These are phyloP conservation scores for Zizania latifolia DNA, from an alignment of 176 grass and related monocot species.

Conservation along the genomic window DNA sequence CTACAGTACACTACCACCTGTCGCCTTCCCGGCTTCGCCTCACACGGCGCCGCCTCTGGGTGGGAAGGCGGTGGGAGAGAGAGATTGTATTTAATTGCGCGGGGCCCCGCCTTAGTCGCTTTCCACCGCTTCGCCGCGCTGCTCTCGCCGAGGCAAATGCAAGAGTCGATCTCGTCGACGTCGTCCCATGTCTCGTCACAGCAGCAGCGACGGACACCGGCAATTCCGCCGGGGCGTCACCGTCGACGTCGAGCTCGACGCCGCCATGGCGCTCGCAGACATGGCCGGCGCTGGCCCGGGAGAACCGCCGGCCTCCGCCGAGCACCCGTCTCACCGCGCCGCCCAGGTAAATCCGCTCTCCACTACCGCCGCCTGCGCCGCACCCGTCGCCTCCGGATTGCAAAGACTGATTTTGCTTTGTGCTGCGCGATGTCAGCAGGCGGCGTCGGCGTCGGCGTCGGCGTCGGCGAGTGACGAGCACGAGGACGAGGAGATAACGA, in stretches of 20 bases:
- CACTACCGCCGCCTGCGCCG: no score
- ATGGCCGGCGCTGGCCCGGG: conserved; percentile 30
- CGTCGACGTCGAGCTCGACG: conserved; percentile 72
- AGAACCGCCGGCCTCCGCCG: not conserved
- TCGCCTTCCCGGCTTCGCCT: not conserved
- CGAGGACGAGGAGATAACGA: conserved; percentile 25
- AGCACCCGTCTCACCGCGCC: not conserved
- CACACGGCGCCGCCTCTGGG: conserved; percentile 13
- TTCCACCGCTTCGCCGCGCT: not conserved
- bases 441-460: not conserved
- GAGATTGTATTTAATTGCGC: conserved; percentile 30
- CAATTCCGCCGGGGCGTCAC: conserved; percentile 26
- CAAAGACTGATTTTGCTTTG: not conserved
- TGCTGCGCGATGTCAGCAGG: conserved; percentile 2
- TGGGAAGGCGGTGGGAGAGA: no score
- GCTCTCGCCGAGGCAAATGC: not conserved
- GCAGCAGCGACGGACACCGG: conserved; percentile 25
- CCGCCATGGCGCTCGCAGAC: conserved; percentile 59
- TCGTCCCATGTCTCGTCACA: conserved; percentile 35
- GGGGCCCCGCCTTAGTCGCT: not conserved
- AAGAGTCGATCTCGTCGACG: not conserved
- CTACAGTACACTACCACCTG: conserved; percentile 11
- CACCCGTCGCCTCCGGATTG: no score
- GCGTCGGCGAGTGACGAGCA: not conserved
- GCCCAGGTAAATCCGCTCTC: not conserved